Evolutionary conservation across 306 rosid genomes (phyloP), one percentile per base, ranked within the genome.

Genomic region (Alnus glutinosa): DNA sequence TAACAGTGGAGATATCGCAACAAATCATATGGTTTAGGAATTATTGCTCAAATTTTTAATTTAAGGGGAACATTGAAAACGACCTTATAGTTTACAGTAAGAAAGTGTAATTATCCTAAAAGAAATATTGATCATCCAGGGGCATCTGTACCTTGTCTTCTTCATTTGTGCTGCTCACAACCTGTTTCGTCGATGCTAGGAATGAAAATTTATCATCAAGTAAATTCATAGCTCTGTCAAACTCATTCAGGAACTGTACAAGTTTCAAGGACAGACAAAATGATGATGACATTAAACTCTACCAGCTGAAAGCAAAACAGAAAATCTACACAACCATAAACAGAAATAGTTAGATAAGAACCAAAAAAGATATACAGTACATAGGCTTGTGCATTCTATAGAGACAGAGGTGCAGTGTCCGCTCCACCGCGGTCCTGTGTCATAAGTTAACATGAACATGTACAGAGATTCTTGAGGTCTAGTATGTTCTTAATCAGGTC

Each of bases 181-280:
- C 92, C 82, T 92, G 97, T 87, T 92, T 91, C 23, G 88, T 73
- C 75, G 97, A 94, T 46, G 89, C 86, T 10, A 94, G 89, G 87
- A 94, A 91, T 54, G 90, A 80, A 77, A 86, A 92, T 77, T 87
- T 85, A 78, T 92, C 95, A 80, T 94, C 98, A 70, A 94, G 97
- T 78, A 89, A 82, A 86, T 94, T 91, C 97, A 94, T 94, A 80
- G 93, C 97, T 76, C 86, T 83, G 89, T 94, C 97, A 86, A 94
- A 94, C 61, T 93, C 95, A 80, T 94, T 91, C 97, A 94, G 81
- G 87, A 91, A 88, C 98, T 94, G 92, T 78, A 86, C 83, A 84
- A 70, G 73, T 83, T 79, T 79, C 76, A 77, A 75, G 83, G 14
- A 73, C 13, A 76, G 63, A 71, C 83, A 42, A 32, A 70, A 63